phyloP scores from a whole-genome alignment of 257 asterid species.

The Dorcoceras hygrometricum region DNA sequence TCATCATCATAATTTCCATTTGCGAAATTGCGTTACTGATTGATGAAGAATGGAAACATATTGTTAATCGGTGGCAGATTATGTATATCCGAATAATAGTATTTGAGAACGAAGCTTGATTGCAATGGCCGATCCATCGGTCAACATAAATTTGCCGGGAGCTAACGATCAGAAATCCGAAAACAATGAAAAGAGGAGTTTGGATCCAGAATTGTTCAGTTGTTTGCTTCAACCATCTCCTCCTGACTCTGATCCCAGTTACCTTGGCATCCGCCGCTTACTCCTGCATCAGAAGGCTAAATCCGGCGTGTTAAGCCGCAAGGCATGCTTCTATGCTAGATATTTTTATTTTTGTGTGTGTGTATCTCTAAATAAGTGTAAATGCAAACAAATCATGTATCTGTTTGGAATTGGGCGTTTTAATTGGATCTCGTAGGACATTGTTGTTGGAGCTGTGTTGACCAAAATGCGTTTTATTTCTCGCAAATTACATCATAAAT shows the following conservation, averaged over 20 bases:
- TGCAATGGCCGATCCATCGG: conserved; percentile 56
- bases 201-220: conserved; percentile 78
- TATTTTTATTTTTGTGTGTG: neutral
- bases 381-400: neutral
- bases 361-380: neutral
- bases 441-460: conserved; percentile 12
- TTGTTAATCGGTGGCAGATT: too few species aligned
- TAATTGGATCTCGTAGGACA: conserved; percentile 17
- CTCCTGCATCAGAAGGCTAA: conserved; percentile 83
- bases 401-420: conserved; percentile 19
- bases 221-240: conserved; percentile 92
- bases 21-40: neutral
- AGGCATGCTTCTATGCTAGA: conserved; percentile 43
- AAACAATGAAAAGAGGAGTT: conserved; percentile 30
- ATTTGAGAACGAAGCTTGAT: conserved; percentile 22
- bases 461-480: neutral
- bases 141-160: conserved; percentile 32
- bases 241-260: conserved; percentile 71
- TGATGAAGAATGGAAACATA: too few species aligned
- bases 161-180: conserved; percentile 34
- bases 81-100: conserved; percentile 33
- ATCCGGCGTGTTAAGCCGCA: conserved; percentile 70
- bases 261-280: conserved; percentile 90
- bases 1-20: conserved; percentile 1
- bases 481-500: conserved; percentile 5